These are phyloP conservation scores for Elymus sibiricus DNA, from an alignment of 176 grass and related monocot genomes.

Conservation along the genomic window DNA sequence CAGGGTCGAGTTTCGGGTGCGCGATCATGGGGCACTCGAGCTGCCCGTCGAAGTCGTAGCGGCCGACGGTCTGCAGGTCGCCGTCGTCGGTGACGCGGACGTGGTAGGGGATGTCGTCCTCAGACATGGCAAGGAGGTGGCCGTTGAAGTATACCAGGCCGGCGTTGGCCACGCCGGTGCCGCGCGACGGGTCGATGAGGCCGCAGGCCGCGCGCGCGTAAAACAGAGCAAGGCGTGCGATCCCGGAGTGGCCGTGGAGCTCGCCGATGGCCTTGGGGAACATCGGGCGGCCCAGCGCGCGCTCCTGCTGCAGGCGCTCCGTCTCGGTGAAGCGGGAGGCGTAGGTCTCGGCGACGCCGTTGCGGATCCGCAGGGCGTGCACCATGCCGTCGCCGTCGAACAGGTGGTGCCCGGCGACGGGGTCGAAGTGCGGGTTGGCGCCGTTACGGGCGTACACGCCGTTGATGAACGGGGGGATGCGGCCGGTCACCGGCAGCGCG, in stretches of 20 bases:
- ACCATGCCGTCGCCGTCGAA: constrained; percentile 98
- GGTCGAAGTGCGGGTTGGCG: constrained; percentile 83
- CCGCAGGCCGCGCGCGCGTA: constrained; percentile 69
- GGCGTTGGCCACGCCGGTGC: constrained; percentile 88
- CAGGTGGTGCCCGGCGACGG: constrained; percentile 80
- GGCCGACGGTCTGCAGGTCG: constrained; percentile 67
- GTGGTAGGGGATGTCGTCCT: constrained; percentile 93
- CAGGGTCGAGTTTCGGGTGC: constrained; percentile 78
- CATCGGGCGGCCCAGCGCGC: constrained; percentile 42
- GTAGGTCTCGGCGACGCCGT: constrained; percentile 66
- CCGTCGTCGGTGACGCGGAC: constrained; percentile 46
- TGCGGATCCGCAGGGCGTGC: constrained; percentile 59
- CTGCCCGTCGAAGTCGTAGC: constrained; percentile 77
- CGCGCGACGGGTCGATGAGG: constrained; percentile 55
- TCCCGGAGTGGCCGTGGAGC: constrained; percentile 87
- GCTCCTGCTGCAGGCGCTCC: constrained; percentile 64
- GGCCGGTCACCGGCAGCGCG: constrained; percentile 38
- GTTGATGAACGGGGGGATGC: constrained; percentile 73
- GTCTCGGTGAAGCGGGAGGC: constrained; percentile 77
- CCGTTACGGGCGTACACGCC: constrained; percentile 89
- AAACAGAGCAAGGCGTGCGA: constrained; percentile 77
- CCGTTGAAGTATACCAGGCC: constrained; percentile 78
- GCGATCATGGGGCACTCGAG: constrained; percentile 78
- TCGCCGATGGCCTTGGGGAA: constrained; percentile 98
- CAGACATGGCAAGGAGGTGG: constrained; percentile 91